These are phyloP conservation scores for Amaranthus palmeri DNA, from an alignment of 148 eudicot species.

Conservation along the genomic window DNA sequence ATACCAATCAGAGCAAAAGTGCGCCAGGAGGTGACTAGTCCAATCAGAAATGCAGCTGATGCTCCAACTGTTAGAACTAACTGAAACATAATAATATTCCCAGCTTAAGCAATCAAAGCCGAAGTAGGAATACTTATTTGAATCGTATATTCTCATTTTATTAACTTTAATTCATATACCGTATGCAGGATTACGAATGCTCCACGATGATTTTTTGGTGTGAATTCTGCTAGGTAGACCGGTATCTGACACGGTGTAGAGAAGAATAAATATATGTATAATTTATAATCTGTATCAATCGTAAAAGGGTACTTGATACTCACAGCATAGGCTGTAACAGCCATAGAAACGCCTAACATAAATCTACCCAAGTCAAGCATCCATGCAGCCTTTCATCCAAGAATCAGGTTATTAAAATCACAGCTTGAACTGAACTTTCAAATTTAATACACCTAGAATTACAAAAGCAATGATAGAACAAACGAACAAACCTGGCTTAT, in stretches of 20 bases:
- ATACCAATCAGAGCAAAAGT: slow-evolving; percentile 33
- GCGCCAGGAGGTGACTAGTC: slow-evolving; percentile 34
- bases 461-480: neutral
- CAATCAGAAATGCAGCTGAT: slow-evolving; percentile 23
- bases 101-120: neutral
- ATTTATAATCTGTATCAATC: neutral
- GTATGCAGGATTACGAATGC: slow-evolving; percentile 18
- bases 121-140: neutral
- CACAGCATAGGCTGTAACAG: slow-evolving; percentile 28
- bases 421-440: neutral
- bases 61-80: slow-evolving; percentile 22
- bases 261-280: neutral
- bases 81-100: slow-evolving; percentile 13
- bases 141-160: neutral
- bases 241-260: slow-evolving; percentile 12
- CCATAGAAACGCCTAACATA: slow-evolving; percentile 26
- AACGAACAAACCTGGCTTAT: slow-evolving; percentile 22
- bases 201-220: slow-evolving; percentile 33
- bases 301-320: slow-evolving; percentile 6
- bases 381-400: slow-evolving; percentile 26
- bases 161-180: slow-evolving; percentile 17
- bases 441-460: neutral
- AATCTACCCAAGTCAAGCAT: slow-evolving; percentile 34
- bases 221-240: slow-evolving; percentile 30
- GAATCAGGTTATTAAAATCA: neutral